Evolutionary conservation across 2,329 filamentous ascomycete genomes (phyloP), one percentile per base, ranked within the genome.

Genomic region (Aplosporella prunicola): DNA sequence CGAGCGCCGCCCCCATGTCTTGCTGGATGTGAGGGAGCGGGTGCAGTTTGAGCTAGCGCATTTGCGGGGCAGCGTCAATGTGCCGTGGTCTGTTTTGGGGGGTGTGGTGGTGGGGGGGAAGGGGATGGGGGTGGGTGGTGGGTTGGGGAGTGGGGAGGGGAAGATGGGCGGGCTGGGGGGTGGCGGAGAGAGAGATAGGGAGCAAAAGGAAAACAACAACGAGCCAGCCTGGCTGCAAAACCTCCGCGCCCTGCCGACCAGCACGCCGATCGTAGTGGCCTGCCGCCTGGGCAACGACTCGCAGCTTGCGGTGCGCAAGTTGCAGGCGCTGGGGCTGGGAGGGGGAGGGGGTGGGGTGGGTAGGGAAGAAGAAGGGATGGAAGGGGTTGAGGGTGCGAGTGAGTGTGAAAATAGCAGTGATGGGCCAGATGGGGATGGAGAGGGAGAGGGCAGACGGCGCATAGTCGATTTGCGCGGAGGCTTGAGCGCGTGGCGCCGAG

Each of bases 11-110:
- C 46, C 54, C 20, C 49, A 44, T 3, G 52, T 84, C 1, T 61
- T 95, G 2, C 58, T 96, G 2, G 91, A 96, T 47, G 86, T 93
- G 1, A 72, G 91, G 2, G 86, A 93, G 48, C 76, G 76, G 49
- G 82, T 86, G 18, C 85, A 94, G 43, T 95, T 84, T 47, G 80
- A 82, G 11, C 78, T 96, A 29, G 87, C 81, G 45, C 78, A 71
- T 43, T 67, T 98, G 6, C 67, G 77, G 0, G 82, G 82, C 0
- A 85, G 84, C 17, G 62, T 93, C 34, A 95, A 86, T 47, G 57
- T 87, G 1, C 82, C 76, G 0, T 82, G 80, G 50, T 81, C 76
- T 9, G 66, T n/a, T n/a, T n/a, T n/a, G n/a, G n/a, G n/a, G n/a
- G n/a, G n/a, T n/a, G n/a, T n/a, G n/a, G n/a, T n/a, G n/a, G n/a